Base-by-base conservation (phyloP, 2,329 filamentous ascomycete genomes). In the Aquanectria penicillioides region DNA sequence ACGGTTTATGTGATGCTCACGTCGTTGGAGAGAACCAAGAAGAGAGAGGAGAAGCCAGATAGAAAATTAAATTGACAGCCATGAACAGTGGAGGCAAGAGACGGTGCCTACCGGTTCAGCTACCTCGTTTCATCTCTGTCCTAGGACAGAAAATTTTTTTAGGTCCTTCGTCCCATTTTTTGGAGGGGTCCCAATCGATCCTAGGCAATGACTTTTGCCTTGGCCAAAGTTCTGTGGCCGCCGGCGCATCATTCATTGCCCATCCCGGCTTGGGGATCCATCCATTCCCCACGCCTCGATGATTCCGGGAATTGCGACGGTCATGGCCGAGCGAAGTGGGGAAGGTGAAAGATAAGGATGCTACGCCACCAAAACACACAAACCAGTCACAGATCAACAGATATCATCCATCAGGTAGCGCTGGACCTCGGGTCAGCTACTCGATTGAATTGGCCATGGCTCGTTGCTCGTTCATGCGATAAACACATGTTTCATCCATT, bases 291-390 rank as follows among this genome's bases (percentile, higher is more conserved):
- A 62, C 61, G 55, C n/a, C n/a, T n/a, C 50, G 15, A 33, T 56
- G 48, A 49, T n/a, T 7, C 44, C 41, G 58, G 57, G 31, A 61
- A 60, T 62, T 33, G 48, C 49, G 34, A 59, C 46, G 59, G 56
- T 56, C 67, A 62, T 48, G 52, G 34, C 66, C 65, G 67, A 65
- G 62, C 48, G 59, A 48, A 53, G 67, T 65, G 67, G 64, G 59
- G 64, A 46, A 41, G 37, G n/a, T n/a, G 28, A 60, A 36, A 54
- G 67, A 69, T 67, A 68, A 61, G 43, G 55, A 52, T 47, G 36
- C 11, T 40, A 33, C 43, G 52, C 43, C 36, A 38, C 38, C 26
- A 6, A 46, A 25, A 17, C 29, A 29, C 9, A 18, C 25, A 33
- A 29, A 7, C 26, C 29, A 55, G 46, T 50, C 48, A 44, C 31